Evolutionary conservation across 1,284 basidiomycete species (phyloP).

Genomic region (Austroboletus novae-zelandiae): DNA sequence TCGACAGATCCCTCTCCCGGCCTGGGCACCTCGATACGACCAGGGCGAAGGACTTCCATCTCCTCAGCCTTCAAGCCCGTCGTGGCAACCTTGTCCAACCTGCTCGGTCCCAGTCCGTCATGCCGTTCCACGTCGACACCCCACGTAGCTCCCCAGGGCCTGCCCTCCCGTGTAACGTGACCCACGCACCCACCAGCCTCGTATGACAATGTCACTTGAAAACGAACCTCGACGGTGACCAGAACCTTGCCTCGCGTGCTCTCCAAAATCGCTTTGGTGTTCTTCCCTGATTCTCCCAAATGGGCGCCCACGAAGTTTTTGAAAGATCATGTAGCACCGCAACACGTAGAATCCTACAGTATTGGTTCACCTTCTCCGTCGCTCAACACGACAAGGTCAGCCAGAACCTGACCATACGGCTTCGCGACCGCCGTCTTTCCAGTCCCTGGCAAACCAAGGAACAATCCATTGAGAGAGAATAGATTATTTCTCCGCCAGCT

Average conservation of each 20-base stretch:
- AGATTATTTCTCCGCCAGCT: constrained; percentile 53
- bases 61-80: too few relatives aligned
- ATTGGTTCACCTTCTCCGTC: constrained; percentile 31
- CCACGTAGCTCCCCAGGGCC: too few relatives aligned
- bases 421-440: constrained; percentile 69
- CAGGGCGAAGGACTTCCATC: too few relatives aligned
- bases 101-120: too few relatives aligned
- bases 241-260: constrained; percentile 61
- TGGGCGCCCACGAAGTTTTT: constrained; percentile 62
- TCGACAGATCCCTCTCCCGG: too few relatives aligned
- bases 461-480: constrained; percentile 59
- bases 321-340: constrained; percentile 14
- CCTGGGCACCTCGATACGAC: too few relatives aligned
- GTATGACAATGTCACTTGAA: too few relatives aligned
- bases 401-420: constrained; percentile 58
- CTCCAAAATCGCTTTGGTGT: constrained; percentile 61
- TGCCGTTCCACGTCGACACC: too few relatives aligned
- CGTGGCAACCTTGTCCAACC: too few relatives aligned
- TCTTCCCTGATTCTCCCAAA: constrained; percentile 57
- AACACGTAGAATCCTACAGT: background rate
- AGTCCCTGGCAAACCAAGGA: constrained; percentile 63
- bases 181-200: too few relatives aligned
- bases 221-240: constrained; percentile 63
- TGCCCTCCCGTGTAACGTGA: too few relatives aligned
- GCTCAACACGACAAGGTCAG: constrained; percentile 48